These are phyloP conservation scores for Eucalyptus tenuipes DNA, from an alignment of 345 rosid species.

Conservation along the genomic window DNA sequence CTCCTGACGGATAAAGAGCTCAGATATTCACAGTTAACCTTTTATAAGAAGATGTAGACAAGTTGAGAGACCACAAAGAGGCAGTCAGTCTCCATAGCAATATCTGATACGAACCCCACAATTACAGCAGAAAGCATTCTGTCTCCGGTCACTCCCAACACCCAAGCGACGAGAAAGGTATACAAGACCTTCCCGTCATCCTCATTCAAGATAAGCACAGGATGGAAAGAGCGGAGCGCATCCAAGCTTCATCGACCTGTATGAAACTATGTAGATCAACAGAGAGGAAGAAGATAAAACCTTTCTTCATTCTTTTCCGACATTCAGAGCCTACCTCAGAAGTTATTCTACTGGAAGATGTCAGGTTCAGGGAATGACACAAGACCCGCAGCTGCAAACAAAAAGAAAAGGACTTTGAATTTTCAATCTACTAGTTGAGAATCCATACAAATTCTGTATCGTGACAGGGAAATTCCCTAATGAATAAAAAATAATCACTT, in stretches of 20 bases:
- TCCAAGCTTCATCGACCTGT: constrained; percentile 38
- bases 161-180: constrained; percentile 34
- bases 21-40: constrained; percentile 34
- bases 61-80: constrained; percentile 37
- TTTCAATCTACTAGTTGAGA: not conserved
- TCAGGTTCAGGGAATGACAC: not conserved
- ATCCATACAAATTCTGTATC: not conserved
- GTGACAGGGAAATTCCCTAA: not conserved
- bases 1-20: constrained; percentile 42
- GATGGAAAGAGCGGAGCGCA: not conserved
- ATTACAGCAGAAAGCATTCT: constrained; percentile 49
- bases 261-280: constrained; percentile 46
- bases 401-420: not conserved
- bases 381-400: constrained; percentile 41
- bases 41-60: constrained; percentile 19
- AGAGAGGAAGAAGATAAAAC: constrained; percentile 23
- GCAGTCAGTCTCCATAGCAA: constrained; percentile 35
- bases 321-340: constrained; percentile 30
- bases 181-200: not conserved
- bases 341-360: constrained; percentile 2
- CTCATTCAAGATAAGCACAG: not conserved
- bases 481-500: not conserved
- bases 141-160: constrained; percentile 21
- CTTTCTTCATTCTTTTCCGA: constrained; percentile 21
- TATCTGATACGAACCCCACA: constrained; percentile 51